Conservation (phyloP, 495 filamentous ascomycete genomes). For the Talaromyces proteolyticus region DNA sequence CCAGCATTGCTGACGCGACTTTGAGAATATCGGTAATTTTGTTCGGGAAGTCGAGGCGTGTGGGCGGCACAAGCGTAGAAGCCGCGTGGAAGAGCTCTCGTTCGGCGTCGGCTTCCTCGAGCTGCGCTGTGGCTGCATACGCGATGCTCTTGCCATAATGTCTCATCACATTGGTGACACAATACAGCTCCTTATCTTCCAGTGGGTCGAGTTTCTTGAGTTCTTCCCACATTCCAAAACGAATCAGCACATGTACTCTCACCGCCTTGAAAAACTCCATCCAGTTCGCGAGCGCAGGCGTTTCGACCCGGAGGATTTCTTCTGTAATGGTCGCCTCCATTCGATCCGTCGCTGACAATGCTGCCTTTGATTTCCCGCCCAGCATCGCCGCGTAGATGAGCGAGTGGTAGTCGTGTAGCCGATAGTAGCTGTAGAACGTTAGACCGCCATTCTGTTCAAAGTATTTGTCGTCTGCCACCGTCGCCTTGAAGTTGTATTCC, state of each 20-base stretch:
- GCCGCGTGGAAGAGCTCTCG: constrained; percentile 40
- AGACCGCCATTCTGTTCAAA: constrained; percentile 1
- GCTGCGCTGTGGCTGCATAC: constrained; percentile 43
- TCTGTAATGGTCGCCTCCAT: constrained; percentile 4
- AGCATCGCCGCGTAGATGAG: constrained; percentile 2
- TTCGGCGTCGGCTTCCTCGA: constrained; percentile 41
- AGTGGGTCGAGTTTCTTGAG: constrained; percentile 33
- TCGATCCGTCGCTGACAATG: not conserved
- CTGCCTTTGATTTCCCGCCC: constrained; percentile 4
- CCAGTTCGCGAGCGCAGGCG: not conserved
- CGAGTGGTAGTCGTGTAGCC: constrained; percentile 1
- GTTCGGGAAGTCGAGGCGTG: constrained; percentile 61
- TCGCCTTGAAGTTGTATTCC: constrained; percentile 5
- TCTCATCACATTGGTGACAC: constrained; percentile 56
- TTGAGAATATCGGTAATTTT: constrained; percentile 52
- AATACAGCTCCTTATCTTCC: constrained; percentile 47
- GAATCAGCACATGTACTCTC: constrained; percentile 1
- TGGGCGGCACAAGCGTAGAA: constrained; percentile 34
- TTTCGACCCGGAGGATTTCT: constrained; percentile 1
- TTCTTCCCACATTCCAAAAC: constrained; percentile 5
- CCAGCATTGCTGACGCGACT: constrained; percentile 56
- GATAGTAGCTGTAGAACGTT: constrained; percentile 4
- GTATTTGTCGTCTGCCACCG: constrained; percentile 1
- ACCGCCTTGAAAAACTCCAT: constrained; percentile 5
- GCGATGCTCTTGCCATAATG: constrained; percentile 63